Conservation (phyloP, 2,329 filamentous ascomycete species). For the Aureobasidium sp. region DNA sequence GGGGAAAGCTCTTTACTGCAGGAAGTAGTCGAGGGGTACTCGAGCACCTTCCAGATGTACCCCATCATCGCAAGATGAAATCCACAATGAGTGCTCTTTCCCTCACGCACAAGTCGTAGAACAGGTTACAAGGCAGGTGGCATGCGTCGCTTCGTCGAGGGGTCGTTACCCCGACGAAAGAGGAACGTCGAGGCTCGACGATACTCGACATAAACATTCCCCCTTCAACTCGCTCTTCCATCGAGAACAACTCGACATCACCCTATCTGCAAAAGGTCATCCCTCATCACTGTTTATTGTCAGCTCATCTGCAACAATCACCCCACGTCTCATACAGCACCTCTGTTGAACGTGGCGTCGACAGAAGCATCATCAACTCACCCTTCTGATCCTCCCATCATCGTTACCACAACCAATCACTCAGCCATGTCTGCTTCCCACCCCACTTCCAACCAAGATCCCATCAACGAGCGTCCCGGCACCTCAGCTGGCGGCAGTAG, state of each 20-base stretch:
- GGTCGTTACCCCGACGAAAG: not conserved
- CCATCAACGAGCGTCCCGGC: conserved; percentile 18
- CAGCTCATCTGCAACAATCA: conserved; percentile 9
- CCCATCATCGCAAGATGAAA: not conserved
- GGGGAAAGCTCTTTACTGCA: conserved; percentile 1
- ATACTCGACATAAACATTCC: not conserved
- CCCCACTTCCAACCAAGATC: conserved; percentile 11
- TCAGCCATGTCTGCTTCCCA: conserved; percentile 4
- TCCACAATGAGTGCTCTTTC: not conserved
- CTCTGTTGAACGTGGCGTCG: not conserved
- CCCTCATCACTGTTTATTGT: not conserved
- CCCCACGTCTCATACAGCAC: not conserved
- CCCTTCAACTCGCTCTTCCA: not conserved
- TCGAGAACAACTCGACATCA: not conserved
- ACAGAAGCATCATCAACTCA: not conserved
- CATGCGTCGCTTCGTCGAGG: not conserved
- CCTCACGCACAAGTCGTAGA: not conserved
- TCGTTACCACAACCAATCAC: conserved; percentile 9
- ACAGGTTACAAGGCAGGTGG: not conserved
- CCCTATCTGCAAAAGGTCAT: conserved; percentile 7
- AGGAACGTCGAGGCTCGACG: not conserved
- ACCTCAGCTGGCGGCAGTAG: conserved; percentile 16
- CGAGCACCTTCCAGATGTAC: conserved; percentile 1
- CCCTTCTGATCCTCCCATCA: not conserved
- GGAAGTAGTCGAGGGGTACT: not conserved